Conservation (phyloP, 495 filamentous ascomycete genomes). For the Aspergillus baeticus region DNA sequence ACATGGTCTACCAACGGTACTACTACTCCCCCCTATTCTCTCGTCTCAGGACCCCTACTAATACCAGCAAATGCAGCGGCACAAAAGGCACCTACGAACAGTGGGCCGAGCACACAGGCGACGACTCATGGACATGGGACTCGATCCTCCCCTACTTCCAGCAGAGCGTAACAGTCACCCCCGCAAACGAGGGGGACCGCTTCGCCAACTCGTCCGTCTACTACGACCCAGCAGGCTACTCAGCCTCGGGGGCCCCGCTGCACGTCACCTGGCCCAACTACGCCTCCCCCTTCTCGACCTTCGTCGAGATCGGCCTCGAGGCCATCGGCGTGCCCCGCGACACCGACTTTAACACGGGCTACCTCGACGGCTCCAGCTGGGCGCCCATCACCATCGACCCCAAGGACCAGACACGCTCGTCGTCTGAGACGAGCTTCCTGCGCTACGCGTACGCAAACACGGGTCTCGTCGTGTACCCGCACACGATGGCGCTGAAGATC, state of each 20-base stretch:
- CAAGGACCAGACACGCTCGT: slow-evolving; percentile 28
- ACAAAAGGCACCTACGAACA: slow-evolving; percentile 39
- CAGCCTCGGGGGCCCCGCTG: slow-evolving; percentile 40
- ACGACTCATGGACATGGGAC: slow-evolving; percentile 53
- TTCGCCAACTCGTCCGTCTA: slow-evolving; percentile 41
- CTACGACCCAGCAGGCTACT: slow-evolving; percentile 39
- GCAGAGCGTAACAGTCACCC: slow-evolving; percentile 50
- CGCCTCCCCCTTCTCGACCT: slow-evolving; percentile 41
- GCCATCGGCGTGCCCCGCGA: slow-evolving; percentile 36
- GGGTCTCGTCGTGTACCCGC: slow-evolving; percentile 30
- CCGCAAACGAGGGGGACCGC: slow-evolving; percentile 38
- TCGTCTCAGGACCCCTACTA: not conserved
- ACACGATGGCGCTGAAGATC: slow-evolving; percentile 41
- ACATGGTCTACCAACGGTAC: slow-evolving; percentile 39
- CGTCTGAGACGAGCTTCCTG: slow-evolving; percentile 37
- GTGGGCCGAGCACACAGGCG: slow-evolving; percentile 59
- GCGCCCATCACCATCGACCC: slow-evolving; percentile 39
- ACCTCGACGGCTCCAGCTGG: slow-evolving; percentile 39
- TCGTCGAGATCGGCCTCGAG: slow-evolving; percentile 30
- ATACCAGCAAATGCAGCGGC: slow-evolving; percentile 22
- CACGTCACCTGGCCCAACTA: slow-evolving; percentile 52
- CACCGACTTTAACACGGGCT: slow-evolving; percentile 42
- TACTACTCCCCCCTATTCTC: not conserved
- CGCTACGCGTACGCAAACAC: not conserved
- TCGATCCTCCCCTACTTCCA: slow-evolving; percentile 54